These are phyloP conservation scores for Gryganskiella cystojenkinii DNA, from an alignment of 192 early-diverging fungal species.

Conservation along the genomic window DNA sequence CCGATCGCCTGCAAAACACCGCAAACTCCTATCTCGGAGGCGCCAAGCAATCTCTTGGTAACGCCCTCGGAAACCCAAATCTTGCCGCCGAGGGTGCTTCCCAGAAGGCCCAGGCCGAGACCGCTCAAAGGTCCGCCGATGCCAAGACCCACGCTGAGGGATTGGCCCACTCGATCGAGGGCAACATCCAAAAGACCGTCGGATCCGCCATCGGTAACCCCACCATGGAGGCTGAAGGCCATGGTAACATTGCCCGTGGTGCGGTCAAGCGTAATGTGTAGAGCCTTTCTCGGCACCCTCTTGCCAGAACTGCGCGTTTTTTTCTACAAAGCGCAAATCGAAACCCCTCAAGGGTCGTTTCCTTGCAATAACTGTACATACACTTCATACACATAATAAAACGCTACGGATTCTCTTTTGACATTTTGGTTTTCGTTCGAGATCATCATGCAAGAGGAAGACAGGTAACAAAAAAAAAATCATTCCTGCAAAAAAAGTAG, in stretches of 20 bases:
- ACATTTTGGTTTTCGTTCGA: too few relatives aligned
- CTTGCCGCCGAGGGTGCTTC: conserved; percentile 13
- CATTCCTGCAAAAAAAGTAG: too few relatives aligned
- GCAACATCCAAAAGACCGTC: conserved; percentile 8
- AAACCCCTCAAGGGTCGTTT: not conserved
- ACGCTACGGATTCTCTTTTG: too few relatives aligned
- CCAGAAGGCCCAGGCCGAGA: conserved; percentile 16
- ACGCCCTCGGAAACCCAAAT: conserved; percentile 13
- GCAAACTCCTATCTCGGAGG: conserved; percentile 28
- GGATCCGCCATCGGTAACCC: conserved; percentile 9
- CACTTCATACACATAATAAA: too few relatives aligned
- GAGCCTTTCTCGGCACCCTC: not conserved
- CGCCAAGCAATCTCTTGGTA: conserved; percentile 21
- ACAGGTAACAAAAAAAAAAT: too few relatives aligned
- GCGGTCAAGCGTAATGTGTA: conserved; percentile 19
- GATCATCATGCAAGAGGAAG: too few relatives aligned
- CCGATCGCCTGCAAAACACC: conserved; percentile 11
- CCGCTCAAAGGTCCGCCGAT: conserved; percentile 2
- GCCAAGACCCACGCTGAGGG: conserved; percentile 30
- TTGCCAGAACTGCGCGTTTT: not conserved
- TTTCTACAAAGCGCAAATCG: not conserved
- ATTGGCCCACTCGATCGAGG: conserved; percentile 14
- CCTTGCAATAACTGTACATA: too few relatives aligned
- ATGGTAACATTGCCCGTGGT: conserved; percentile 14
- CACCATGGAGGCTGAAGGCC: conserved; percentile 7